Conservation (phyloP, 345 rosid species). For the Trapa bicornis region DNA sequence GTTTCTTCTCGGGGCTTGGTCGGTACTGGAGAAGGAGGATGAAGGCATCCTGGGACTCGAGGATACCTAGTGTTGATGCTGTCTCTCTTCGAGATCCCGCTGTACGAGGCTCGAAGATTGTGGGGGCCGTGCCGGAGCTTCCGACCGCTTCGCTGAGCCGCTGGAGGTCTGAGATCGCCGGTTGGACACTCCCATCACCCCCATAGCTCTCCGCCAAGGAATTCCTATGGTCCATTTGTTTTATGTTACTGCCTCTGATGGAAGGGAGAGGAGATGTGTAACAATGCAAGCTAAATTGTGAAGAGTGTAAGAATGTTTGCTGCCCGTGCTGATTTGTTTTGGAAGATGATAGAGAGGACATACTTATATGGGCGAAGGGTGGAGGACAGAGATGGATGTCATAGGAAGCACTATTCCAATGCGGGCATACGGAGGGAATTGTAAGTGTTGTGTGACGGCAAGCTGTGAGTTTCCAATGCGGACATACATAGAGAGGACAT, state of each 20-base stretch:
- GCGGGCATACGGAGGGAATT: slow-evolving; percentile 19
- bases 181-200: slow-evolving; percentile 35
- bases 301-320: no score
- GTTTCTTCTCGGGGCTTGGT: slow-evolving; percentile 55
- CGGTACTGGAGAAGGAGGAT: background rate
- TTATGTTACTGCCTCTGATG: background rate
- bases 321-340: background rate
- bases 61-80: slow-evolving; percentile 23
- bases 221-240: background rate
- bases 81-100: slow-evolving; percentile 33
- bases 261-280: background rate
- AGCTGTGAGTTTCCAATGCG: background rate
- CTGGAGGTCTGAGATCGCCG: slow-evolving; percentile 34
- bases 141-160: slow-evolving; percentile 29
- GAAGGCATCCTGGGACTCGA: slow-evolving; percentile 8
- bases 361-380: background rate
- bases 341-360: slow-evolving; percentile 17
- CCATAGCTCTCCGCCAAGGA: slow-evolving; percentile 17
- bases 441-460: slow-evolving; percentile 23
- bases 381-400: slow-evolving; percentile 8
- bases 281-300: background rate
- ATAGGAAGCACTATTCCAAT: slow-evolving; percentile 29
- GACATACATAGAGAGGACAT: no score
- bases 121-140: slow-evolving; percentile 29
- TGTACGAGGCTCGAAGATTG: slow-evolving; percentile 46